These are phyloP conservation scores for Solanum phureja DNA, from an alignment of 257 asterid genomes.

Conservation along the genomic window DNA sequence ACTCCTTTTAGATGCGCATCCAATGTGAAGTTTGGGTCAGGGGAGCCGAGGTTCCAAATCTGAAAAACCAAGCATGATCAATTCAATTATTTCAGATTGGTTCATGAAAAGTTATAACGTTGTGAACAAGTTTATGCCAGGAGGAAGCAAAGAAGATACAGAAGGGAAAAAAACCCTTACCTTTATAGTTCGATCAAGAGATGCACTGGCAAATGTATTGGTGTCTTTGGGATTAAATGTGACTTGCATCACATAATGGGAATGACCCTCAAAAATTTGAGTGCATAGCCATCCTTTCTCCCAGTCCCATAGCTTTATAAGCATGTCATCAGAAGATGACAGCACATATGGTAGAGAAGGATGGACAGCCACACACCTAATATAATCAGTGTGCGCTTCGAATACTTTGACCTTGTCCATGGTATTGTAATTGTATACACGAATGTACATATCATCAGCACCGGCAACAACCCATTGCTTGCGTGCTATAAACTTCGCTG, in stretches of 20 bases:
- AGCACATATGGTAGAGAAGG: slow-evolving; percentile 89
- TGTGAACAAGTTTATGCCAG: background rate
- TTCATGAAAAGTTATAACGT: background rate
- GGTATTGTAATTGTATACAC: slow-evolving; percentile 93
- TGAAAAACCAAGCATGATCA: slow-evolving; percentile 19
- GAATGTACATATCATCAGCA: slow-evolving; percentile 96
- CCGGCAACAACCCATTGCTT: slow-evolving; percentile 99
- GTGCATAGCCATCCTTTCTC: slow-evolving; percentile 96
- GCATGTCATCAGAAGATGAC: slow-evolving; percentile 99
- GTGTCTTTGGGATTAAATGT: slow-evolving; percentile 98
- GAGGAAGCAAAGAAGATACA: background rate
- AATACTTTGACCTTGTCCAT: slow-evolving; percentile 97
- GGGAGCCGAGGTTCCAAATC: slow-evolving; percentile 99
- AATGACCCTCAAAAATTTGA: slow-evolving; percentile 97
- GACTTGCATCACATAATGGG: slow-evolving; percentile 99
- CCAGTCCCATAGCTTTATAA: slow-evolving; percentile 99
- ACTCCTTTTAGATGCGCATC: slow-evolving; percentile 98
- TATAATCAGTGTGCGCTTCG: slow-evolving; percentile 97
- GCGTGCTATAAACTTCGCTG: slow-evolving; percentile 90
- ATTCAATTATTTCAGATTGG: background rate
- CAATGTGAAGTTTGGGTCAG: slow-evolving; percentile 95
- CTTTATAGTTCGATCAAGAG: slow-evolving; percentile 96
- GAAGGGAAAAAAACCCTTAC: slow-evolving; percentile 17
- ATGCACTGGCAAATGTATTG: slow-evolving; percentile 98
- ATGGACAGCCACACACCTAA: slow-evolving; percentile 96